These are phyloP conservation scores for Colletotrichum tamarilloi DNA, from an alignment of 2,329 filamentous ascomycete species.

Conservation along the genomic window DNA sequence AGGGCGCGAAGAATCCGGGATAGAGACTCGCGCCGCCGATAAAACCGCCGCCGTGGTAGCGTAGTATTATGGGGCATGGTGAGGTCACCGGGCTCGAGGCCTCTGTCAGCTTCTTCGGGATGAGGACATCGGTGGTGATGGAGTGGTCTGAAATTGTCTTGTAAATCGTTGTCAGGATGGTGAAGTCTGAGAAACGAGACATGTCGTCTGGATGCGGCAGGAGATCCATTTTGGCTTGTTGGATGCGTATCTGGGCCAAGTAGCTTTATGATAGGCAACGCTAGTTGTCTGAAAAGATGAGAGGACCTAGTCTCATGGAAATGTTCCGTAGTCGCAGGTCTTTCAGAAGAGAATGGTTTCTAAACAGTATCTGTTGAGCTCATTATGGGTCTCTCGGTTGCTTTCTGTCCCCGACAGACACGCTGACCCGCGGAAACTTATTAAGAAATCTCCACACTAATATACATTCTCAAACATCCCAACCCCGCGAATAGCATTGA, in stretches of 20 bases:
- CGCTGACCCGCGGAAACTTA: not conserved
- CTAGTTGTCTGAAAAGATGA: not conserved
- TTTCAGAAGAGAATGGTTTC: not conserved
- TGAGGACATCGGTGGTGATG: slow-evolving; percentile 37
- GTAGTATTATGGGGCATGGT: slow-evolving; percentile 2
- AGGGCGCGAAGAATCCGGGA: slow-evolving; percentile 40
- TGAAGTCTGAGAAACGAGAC: slow-evolving; percentile 9
- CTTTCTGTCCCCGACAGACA: not conserved
- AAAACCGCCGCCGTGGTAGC: slow-evolving; percentile 43
- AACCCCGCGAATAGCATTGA: too few relatives aligned
- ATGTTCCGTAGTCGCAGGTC: not conserved
- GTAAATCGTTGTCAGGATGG: slow-evolving; percentile 1
- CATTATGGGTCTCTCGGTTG: not conserved
- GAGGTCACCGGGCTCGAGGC: slow-evolving; percentile 17
- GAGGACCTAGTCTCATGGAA: not conserved
- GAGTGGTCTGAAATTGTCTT: slow-evolving; percentile 8
- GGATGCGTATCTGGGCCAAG: not conserved
- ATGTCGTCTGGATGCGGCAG: slow-evolving; percentile 7
- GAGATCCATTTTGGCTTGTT: not conserved
- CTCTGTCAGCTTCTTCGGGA: slow-evolving; percentile 41
- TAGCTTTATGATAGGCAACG: not conserved
- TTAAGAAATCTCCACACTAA: not conserved
- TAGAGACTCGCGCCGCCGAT: slow-evolving; percentile 38
- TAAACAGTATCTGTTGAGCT: not conserved
- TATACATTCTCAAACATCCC: not conserved